Evolutionary conservation across 164 flowering plant species (phyloP).

Genomic region (Vitis labrusca): DNA sequence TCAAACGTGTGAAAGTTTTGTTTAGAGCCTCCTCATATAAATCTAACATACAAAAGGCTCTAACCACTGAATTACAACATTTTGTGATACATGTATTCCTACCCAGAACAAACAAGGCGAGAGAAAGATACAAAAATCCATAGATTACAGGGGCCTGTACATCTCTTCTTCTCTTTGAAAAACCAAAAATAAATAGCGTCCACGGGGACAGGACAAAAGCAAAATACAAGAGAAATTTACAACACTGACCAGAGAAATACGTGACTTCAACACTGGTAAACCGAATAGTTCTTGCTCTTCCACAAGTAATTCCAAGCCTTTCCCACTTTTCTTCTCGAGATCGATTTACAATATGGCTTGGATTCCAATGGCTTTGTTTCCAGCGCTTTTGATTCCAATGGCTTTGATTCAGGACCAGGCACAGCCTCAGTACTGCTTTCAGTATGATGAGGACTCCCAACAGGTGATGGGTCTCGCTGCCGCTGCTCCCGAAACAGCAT

Average conservation of each 20-base stretch:
- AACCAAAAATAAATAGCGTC: constrained; percentile 22
- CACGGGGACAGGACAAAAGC: constrained; percentile 11
- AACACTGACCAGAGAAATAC: constrained; percentile 5
- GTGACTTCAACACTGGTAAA: constrained; percentile 32
- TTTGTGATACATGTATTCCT: constrained; percentile 14
- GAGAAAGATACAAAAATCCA: constrained; percentile 16
- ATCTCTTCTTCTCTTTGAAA: constrained; percentile 33
- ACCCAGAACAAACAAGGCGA: constrained; percentile 1
- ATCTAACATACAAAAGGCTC: no score
- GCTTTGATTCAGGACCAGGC: constrained; percentile 38
- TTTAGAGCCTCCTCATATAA: no score
- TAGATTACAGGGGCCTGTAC: constrained; percentile 43
- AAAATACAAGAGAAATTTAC: constrained; percentile 38
- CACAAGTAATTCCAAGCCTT: constrained; percentile 40
- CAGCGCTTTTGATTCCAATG: constrained; percentile 2
- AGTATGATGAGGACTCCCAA: constrained; percentile 2
- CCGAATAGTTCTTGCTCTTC: constrained; percentile 51
- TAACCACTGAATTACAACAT: no score
- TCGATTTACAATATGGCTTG: constrained; percentile 53
- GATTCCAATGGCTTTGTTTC: constrained; percentile 19
- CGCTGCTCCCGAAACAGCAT: constrained; percentile 86
- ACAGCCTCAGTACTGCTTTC: constrained; percentile 23
- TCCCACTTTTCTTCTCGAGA: constrained; percentile 37
- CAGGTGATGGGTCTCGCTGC: constrained; percentile 64
- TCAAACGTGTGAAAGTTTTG: no score